Conservation (phyloP, 2,329 filamentous ascomycete genomes). For the Talaromyces funiculosus region DNA sequence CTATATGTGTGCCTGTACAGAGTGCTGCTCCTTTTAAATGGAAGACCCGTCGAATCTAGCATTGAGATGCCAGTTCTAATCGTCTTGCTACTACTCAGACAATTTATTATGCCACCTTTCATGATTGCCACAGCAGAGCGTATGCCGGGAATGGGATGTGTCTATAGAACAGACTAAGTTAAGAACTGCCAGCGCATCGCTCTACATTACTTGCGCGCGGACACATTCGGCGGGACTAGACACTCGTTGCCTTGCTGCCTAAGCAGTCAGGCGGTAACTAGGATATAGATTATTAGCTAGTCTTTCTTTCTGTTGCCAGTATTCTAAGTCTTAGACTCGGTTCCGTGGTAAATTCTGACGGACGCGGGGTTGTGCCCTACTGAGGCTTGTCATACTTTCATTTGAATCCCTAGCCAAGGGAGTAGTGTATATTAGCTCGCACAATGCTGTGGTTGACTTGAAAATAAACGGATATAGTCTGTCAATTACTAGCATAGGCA, state of each 20-base stretch:
- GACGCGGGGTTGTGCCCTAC: background rate
- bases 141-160: background rate
- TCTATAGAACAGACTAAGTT: background rate
- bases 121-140: background rate
- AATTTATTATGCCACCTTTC: background rate
- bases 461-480: background rate
- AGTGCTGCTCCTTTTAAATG: background rate
- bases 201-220: background rate
- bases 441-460: background rate
- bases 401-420: background rate
- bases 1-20: background rate
- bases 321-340: background rate
- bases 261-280: background rate
- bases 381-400: background rate
- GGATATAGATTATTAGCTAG: background rate
- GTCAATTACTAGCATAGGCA: background rate
- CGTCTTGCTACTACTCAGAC: background rate
- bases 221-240: background rate
- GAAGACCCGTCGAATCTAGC: background rate
- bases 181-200: slow-evolving; percentile 12
- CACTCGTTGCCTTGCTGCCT: background rate
- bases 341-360: background rate
- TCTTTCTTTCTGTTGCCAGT: background rate
- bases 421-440: background rate
- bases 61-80: background rate